Evolutionary conservation across 768 basidiomycete genomes (phyloP).

Genomic region (Trametes elegans): DNA sequence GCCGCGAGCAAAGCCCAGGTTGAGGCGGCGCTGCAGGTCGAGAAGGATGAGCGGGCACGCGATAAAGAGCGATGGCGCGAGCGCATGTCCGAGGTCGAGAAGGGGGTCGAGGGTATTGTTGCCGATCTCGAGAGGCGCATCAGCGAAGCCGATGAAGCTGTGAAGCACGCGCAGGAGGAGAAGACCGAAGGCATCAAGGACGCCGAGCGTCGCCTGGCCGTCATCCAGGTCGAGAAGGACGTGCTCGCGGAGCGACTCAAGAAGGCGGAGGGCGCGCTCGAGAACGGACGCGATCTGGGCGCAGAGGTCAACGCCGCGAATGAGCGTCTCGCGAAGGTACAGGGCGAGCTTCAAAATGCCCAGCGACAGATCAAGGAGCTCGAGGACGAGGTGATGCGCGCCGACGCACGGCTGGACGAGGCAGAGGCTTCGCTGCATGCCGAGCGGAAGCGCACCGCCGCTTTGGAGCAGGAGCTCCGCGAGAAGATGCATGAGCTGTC

Average conservation of each 20-base stretch:
- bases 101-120: slow-evolving; percentile 65
- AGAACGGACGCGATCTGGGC: slow-evolving; percentile 65
- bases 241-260: slow-evolving; percentile 55
- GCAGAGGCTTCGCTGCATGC: slow-evolving; percentile 58
- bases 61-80: slow-evolving; percentile 73
- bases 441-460: slow-evolving; percentile 43
- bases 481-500: slow-evolving; percentile 29
- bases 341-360: slow-evolving; percentile 58
- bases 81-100: slow-evolving; percentile 69
- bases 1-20: slow-evolving; percentile 38
- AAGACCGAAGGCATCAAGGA: slow-evolving; percentile 42
- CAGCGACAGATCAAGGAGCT: slow-evolving; percentile 58
- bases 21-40: slow-evolving; percentile 46
- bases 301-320: slow-evolving; percentile 66
- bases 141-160: slow-evolving; percentile 48
- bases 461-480: slow-evolving; percentile 40
- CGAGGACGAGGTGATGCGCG: slow-evolving; percentile 55
- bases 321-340: slow-evolving; percentile 51
- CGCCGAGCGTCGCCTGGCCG: slow-evolving; percentile 43
- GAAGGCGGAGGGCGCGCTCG: slow-evolving; percentile 64
- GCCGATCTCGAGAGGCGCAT: slow-evolving; percentile 59
- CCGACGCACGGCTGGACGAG: slow-evolving; percentile 51
- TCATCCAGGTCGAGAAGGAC: slow-evolving; percentile 51
- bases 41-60: slow-evolving; percentile 53
- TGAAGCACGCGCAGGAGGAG: slow-evolving; percentile 41